Percentiles rank a stretch among this genome's conserved stretches.
Evolutionary conservation across 202 grass and related monocot genomes (phyloP).

Genomic region (Zoysia matrella): DNA sequence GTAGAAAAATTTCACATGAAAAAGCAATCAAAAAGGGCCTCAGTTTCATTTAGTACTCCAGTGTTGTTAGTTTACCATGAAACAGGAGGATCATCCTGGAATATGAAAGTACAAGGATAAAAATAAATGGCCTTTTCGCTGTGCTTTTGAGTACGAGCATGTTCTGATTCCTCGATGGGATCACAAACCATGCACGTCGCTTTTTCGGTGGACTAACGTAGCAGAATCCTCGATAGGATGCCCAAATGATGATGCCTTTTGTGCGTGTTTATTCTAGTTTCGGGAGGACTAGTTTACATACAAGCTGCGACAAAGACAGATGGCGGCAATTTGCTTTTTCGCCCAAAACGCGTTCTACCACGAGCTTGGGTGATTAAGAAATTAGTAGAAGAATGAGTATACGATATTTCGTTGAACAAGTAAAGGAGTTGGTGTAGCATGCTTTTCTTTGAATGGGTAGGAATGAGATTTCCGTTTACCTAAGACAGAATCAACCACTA

Average conservation of each 20-base stretch:
- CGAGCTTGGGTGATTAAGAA: neutral
- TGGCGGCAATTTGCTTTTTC: neutral
- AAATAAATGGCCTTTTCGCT: conserved; percentile 16
- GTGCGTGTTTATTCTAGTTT: conserved; percentile 38
- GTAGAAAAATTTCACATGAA: too few relatives aligned
- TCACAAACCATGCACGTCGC: conserved; percentile 19
- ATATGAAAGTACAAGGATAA: conserved; percentile 23
- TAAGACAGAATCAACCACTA: conserved; percentile 48
- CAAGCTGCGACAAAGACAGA: conserved; percentile 32
- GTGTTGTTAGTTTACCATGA: neutral
- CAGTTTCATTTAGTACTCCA: conserved; percentile 1
- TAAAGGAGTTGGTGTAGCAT: conserved; percentile 28
- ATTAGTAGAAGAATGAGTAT: conserved; percentile 2
- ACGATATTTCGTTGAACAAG: conserved; percentile 31
- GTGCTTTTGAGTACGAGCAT: neutral
- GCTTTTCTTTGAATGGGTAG: conserved; percentile 44
- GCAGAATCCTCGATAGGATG: conserved; percentile 37
- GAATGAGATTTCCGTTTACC: neutral
- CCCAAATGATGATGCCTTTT: conserved; percentile 38
- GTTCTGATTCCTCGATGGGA: conserved; percentile 37
- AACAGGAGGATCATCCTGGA: neutral
- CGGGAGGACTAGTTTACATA: conserved; percentile 40
- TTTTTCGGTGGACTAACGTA: conserved; percentile 45
- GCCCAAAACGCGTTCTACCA: conserved; percentile 4
- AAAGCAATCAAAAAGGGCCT: too few relatives aligned